Conservation (phyloP, 2,329 filamentous ascomycete genomes). For the Immersiporthe knoxdaviesiana region DNA sequence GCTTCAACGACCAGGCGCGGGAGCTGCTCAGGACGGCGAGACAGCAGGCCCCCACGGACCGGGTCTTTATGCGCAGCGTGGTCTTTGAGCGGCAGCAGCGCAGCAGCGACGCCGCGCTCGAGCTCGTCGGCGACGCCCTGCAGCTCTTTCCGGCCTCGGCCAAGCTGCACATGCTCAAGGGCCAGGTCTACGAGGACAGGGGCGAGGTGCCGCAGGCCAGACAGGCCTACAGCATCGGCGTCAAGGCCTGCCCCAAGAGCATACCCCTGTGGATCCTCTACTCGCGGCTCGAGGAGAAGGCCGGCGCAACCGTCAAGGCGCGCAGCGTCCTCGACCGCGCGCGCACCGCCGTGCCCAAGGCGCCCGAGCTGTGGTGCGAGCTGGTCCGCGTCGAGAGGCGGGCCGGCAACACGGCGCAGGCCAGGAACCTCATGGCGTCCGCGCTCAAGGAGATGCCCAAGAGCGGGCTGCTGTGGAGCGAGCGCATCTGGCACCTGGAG, state of each 20-base stretch:
- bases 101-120: conserved; percentile 78
- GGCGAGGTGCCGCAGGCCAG: conserved; percentile 81
- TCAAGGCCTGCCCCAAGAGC: conserved; percentile 81
- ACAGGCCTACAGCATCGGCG: conserved; percentile 86
- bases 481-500: conserved; percentile 95
- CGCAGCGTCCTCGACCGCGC: conserved; percentile 92
- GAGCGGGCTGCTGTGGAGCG: conserved; percentile 86
- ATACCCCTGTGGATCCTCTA: conserved; percentile 90
- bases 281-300: conserved; percentile 82
- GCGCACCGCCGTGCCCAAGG: conserved; percentile 84
- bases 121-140: conserved; percentile 84
- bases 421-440: conserved; percentile 89
- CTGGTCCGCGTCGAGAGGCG: conserved; percentile 91
- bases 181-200: conserved; percentile 90
- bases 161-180: conserved; percentile 99
- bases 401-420: conserved; percentile 79
- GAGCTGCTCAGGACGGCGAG: conserved; percentile 81
- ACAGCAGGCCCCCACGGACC: conserved; percentile 87
- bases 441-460: conserved; percentile 90
- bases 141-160: conserved; percentile 82
- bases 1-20: conserved; percentile 79
- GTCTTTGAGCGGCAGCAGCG: conserved; percentile 88
- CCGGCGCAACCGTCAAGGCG: conserved; percentile 85
- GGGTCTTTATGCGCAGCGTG: conserved; percentile 96
- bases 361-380: conserved; percentile 84